Evolutionary conservation across 345 rosid genomes (phyloP).

Genomic region (Linum trigynum): DNA sequence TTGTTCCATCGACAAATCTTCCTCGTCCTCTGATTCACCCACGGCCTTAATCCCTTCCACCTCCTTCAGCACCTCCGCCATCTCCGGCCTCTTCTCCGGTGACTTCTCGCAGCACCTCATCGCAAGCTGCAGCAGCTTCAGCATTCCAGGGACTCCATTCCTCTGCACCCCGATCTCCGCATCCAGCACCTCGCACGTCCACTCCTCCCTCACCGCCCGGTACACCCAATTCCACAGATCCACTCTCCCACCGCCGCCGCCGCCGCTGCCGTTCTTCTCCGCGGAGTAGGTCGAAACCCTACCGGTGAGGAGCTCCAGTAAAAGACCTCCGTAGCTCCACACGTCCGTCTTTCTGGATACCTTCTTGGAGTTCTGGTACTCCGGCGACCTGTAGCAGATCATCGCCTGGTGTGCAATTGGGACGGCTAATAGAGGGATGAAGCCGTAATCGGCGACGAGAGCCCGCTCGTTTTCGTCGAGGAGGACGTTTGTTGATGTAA

Average conservation of each 20-base stretch:
- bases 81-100: constrained; percentile 42
- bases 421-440: constrained; percentile 31
- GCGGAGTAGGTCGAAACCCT: constrained; percentile 20
- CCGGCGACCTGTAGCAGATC: constrained; percentile 40
- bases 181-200: constrained; percentile 56
- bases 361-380: constrained; percentile 25
- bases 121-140: constrained; percentile 35
- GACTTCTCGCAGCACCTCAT: constrained; percentile 37
- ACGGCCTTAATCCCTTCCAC: not conserved
- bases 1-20: not conserved
- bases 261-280: constrained; percentile 24
- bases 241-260: constrained; percentile 28
- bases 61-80: constrained; percentile 27
- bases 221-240: constrained; percentile 51
- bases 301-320: constrained; percentile 42
- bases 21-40: constrained; percentile 1
- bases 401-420: constrained; percentile 35
- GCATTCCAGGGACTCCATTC: constrained; percentile 33
- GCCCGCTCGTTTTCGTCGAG: constrained; percentile 26
- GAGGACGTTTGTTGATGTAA: constrained; percentile 49
- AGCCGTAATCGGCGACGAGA: constrained; percentile 42
- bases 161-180: constrained; percentile 33
- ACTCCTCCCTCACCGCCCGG: constrained; percentile 52
- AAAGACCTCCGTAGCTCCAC: constrained; percentile 48
- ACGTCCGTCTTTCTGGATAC: constrained; percentile 38